These are phyloP conservation scores for Pterocarpus santalinus DNA, from an alignment of 306 rosid genomes.

Conservation along the genomic window DNA sequence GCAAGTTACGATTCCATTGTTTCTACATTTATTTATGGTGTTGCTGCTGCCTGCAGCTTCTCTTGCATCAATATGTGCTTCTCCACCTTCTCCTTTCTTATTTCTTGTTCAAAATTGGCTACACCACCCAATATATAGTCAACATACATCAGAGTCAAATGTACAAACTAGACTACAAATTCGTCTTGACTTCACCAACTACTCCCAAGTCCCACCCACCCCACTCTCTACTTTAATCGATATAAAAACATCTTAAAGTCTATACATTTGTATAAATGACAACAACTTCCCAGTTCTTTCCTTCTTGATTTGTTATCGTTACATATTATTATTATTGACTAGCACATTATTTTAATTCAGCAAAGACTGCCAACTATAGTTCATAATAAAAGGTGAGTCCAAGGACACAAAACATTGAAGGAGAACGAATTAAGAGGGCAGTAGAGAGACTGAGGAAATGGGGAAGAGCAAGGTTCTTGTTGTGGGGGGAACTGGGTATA, in stretches of 20 bases:
- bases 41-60: no score
- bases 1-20: no score
- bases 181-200: conserved; percentile 35
- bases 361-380: not conserved
- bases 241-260: no score
- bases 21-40: no score
- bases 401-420: not conserved
- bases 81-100: no score
- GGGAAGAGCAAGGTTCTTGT: conserved; percentile 81
- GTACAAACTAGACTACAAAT: not conserved
- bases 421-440: not conserved
- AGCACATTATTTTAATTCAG: not conserved
- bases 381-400: not conserved
- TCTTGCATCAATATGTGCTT: no score
- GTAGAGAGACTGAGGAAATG: conserved; percentile 38
- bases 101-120: conserved; percentile 31
- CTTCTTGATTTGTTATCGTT: not conserved
- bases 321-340: no score
- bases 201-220: not conserved
- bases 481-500: conserved; percentile 85
- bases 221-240: not conserved
- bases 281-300: not conserved
- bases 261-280: not conserved
- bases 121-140: not conserved
- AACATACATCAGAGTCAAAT: not conserved